These are phyloP conservation scores for Penstemon eatonii DNA, from an alignment of 257 asterid genomes.

Conservation along the genomic window DNA sequence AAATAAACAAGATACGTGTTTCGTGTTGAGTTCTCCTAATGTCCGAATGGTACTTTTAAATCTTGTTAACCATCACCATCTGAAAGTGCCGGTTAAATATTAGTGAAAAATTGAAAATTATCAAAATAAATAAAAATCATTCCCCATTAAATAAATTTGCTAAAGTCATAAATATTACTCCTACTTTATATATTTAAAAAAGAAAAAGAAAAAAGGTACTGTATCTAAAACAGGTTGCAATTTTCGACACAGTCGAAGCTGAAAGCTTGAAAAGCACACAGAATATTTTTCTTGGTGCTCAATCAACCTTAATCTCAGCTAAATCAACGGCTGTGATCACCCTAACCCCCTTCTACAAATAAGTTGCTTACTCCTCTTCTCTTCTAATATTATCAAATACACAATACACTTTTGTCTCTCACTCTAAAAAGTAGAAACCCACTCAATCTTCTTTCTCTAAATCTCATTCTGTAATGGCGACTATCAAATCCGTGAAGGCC, in stretches of 20 bases:
- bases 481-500: slow-evolving; percentile 61
- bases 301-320: slow-evolving; percentile 17
- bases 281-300: slow-evolving; percentile 19
- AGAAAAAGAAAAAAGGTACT: no score
- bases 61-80: no score
- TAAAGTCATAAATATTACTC: neutral
- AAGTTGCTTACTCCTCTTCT: slow-evolving; percentile 4
- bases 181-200: neutral
- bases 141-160: neutral
- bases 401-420: neutral
- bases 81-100: no score
- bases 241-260: slow-evolving; percentile 31
- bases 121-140: neutral
- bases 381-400: no score
- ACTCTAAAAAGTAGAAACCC: neutral
- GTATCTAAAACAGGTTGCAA: neutral
- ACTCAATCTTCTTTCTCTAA: slow-evolving; percentile 1
- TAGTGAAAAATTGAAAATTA: neutral
- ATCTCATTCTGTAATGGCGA: slow-evolving; percentile 47
- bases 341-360: slow-evolving; percentile 33
- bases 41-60: no score
- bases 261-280: neutral
- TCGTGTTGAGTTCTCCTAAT: no score
- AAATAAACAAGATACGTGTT: no score
- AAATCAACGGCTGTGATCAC: slow-evolving; percentile 47